Conservation (phyloP, 768 basidiomycete species). For the Collybia sp. region DNA sequence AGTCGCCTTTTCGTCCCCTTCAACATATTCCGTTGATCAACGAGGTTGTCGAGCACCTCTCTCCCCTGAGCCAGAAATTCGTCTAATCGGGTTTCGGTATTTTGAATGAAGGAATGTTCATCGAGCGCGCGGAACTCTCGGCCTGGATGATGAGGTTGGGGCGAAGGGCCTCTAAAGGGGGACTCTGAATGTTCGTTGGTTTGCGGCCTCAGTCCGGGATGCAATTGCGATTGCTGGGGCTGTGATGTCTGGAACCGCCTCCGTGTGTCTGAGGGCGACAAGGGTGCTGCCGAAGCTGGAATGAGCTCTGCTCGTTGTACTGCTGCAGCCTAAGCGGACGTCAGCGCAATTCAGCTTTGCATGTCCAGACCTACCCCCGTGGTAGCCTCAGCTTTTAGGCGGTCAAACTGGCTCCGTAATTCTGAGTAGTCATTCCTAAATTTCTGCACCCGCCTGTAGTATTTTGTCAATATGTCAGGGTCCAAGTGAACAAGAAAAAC, state of each 20-base stretch:
- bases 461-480: slow-evolving; percentile 2
- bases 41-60: slow-evolving; percentile 86
- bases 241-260: slow-evolving; percentile 56
- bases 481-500: slow-evolving; percentile 2
- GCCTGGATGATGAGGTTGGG: slow-evolving; percentile 45
- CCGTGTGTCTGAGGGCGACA: slow-evolving; percentile 54
- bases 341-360: neutral
- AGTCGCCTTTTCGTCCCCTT: slow-evolving; percentile 91
- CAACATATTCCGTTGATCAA: slow-evolving; percentile 88
- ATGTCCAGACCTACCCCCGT: slow-evolving; percentile 32
- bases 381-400: slow-evolving; percentile 56
- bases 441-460: slow-evolving; percentile 81
- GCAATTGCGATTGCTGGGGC: slow-evolving; percentile 44
- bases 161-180: slow-evolving; percentile 67
- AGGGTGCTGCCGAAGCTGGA: slow-evolving; percentile 31
- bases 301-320: slow-evolving; percentile 65
- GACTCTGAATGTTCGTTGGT: slow-evolving; percentile 66
- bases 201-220: slow-evolving; percentile 46
- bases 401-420: slow-evolving; percentile 79
- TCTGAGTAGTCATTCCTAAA: slow-evolving; percentile 86
- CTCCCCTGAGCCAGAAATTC: slow-evolving; percentile 90
- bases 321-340: slow-evolving; percentile 45
- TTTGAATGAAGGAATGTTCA: slow-evolving; percentile 87
- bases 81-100: slow-evolving; percentile 78
- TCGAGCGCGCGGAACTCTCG: slow-evolving; percentile 78